These are phyloP conservation scores for Cardiospermum halicacabum DNA, from an alignment of 345 rosid species.

Conservation along the genomic window DNA sequence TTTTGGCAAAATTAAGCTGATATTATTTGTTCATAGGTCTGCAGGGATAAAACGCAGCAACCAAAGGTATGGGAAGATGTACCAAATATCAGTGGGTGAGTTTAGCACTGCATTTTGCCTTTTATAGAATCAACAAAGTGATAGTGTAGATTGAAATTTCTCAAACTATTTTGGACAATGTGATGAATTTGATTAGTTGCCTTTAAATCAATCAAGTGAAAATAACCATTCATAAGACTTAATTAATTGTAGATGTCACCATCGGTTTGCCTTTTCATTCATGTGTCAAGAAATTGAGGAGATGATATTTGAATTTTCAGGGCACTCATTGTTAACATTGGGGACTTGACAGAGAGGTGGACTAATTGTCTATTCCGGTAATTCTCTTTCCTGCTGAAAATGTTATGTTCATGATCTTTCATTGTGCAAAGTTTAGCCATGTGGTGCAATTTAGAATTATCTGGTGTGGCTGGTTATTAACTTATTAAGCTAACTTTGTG, in stretches of 20 bases:
- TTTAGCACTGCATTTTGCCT: conserved; percentile 1
- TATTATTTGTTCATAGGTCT: conserved; percentile 38
- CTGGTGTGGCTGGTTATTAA: background rate
- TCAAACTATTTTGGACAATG: too few species aligned
- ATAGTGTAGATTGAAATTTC: background rate
- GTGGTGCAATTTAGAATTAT: too few species aligned
- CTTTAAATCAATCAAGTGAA: too few species aligned
- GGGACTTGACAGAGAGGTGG: conserved; percentile 93
- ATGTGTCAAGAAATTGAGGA: background rate
- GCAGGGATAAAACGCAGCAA: conserved; percentile 57
- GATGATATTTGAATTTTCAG: conserved; percentile 31
- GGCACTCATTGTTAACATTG: conserved; percentile 69
- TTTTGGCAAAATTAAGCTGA: conserved; percentile 5
- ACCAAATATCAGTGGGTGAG: conserved; percentile 58
- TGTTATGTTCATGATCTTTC: background rate
- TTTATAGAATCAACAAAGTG: conserved; percentile 1
- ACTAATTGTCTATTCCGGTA: conserved; percentile 77
- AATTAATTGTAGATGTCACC: background rate
- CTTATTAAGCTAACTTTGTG: background rate
- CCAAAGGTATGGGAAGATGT: conserved; percentile 72
- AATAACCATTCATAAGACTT: background rate
- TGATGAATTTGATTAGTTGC: too few species aligned
- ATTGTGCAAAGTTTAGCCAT: background rate
- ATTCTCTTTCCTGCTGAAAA: background rate
- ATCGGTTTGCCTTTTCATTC: background rate